Evolutionary conservation across 1,139 yeast species (phyloP).

Genomic region (Suzukiozyma palmioleophila): DNA sequence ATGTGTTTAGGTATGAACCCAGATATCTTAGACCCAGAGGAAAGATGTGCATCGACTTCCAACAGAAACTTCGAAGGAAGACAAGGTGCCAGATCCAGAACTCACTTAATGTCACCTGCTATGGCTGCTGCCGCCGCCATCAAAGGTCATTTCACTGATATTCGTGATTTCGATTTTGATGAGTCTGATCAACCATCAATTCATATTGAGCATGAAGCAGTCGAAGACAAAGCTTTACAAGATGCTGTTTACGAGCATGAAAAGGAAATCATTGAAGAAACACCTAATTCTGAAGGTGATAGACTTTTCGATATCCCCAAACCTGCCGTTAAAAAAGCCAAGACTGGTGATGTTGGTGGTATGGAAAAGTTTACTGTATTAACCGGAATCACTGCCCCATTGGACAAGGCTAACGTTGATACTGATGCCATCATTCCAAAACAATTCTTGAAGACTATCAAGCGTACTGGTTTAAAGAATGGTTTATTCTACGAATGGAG

Average conservation of each 20-base stretch:
- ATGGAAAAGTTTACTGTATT: slow-evolving; percentile 74
- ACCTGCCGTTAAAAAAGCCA: slow-evolving; percentile 25
- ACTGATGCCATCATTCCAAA: slow-evolving; percentile 98
- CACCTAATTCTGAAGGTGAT: slow-evolving; percentile 40
- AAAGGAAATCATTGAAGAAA: slow-evolving; percentile 47
- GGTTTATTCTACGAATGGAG: slow-evolving; percentile 92
- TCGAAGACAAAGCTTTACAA: slow-evolving; percentile 56
- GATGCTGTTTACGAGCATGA: slow-evolving; percentile 69
- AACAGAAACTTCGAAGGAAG: slow-evolving; percentile 99
- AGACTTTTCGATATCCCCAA: slow-evolving; percentile 55
- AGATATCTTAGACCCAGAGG: slow-evolving; percentile 89
- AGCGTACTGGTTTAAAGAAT: slow-evolving; percentile 85
- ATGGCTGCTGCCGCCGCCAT: slow-evolving; percentile 99
- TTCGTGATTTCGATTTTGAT: slow-evolving; percentile 70
- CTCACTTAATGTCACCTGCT: slow-evolving; percentile 97
- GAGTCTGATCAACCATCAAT: slow-evolving; percentile 60
- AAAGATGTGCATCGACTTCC: slow-evolving; percentile 97
- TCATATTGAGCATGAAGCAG: slow-evolving; percentile 41
- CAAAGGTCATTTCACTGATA: slow-evolving; percentile 85
- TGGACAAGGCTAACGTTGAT: slow-evolving; percentile 91
- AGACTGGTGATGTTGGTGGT: slow-evolving; percentile 35
- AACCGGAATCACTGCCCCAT: slow-evolving; percentile 87
- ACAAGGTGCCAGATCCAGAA: slow-evolving; percentile 96
- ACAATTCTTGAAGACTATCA: slow-evolving; percentile 94
- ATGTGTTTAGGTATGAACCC: slow-evolving; percentile 99